A percentile compares a stretch with the other conserved stretches of the same genome.
These are phyloP conservation scores for Sphaerosporella brunnea DNA, from an alignment of 495 filamentous ascomycete species.

Conservation along the genomic window DNA sequence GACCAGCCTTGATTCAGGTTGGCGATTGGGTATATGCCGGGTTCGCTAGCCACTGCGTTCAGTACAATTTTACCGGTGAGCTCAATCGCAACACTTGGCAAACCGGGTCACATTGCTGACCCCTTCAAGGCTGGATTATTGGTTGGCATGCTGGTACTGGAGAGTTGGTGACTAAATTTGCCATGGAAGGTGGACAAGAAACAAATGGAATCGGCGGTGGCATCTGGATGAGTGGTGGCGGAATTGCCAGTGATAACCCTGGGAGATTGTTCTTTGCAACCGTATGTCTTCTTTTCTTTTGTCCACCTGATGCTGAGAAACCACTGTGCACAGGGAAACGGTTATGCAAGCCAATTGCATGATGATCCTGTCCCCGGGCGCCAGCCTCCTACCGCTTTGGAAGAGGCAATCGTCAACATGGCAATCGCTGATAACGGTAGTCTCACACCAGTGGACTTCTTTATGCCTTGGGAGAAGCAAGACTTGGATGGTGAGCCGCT, in stretches of 20 bases:
- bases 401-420: conserved; percentile 28
- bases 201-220: conserved; percentile 22
- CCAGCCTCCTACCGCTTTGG: conserved; percentile 26
- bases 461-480: conserved; percentile 17
- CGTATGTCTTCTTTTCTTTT: background rate
- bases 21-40: conserved; percentile 31
- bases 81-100: too few species aligned
- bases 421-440: conserved; percentile 25
- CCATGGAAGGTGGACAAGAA: conserved; percentile 28
- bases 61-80: conserved; percentile 35
- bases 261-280: conserved; percentile 13
- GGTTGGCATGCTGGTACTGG: conserved; percentile 33
- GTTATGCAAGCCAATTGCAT: conserved; percentile 25
- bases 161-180: conserved; percentile 27
- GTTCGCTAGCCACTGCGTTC: conserved; percentile 33
- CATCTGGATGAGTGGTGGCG: conserved; percentile 27
- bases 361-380: conserved; percentile 25
- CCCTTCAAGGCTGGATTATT: conserved; percentile 33
- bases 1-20: conserved; percentile 30
- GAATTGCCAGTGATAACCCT: conserved; percentile 26
- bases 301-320: background rate
- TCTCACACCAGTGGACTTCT: conserved; percentile 24
- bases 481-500: conserved; percentile 19
- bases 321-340: conserved; percentile 21
- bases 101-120: too few species aligned